A percentile compares a stretch with the other conserved stretches of the same genome.
Conservation (phyloP, 164 flowering plant genomes). For the Stephania japonica region DNA sequence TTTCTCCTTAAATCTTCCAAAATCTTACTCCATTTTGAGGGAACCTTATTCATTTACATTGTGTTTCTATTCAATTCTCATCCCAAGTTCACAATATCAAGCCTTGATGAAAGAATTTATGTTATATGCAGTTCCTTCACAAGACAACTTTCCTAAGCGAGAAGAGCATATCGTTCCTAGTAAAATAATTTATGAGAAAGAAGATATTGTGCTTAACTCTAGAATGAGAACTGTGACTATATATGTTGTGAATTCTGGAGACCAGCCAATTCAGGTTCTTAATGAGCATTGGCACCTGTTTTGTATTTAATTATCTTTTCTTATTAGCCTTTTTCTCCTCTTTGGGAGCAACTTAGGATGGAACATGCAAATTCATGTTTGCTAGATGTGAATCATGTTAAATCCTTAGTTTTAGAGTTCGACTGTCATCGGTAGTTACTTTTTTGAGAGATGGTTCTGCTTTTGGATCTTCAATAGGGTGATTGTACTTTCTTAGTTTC, state of each 20-base stretch:
- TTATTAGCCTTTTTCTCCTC: not conserved
- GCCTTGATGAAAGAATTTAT: conserved; percentile 14
- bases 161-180: conserved; percentile 59
- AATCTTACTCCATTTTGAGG: not conserved
- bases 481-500: no score
- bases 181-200: conserved; percentile 38
- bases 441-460: no score
- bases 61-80: not conserved
- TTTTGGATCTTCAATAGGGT: no score
- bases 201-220: conserved; percentile 43
- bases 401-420: not conserved
- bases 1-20: not conserved
- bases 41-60: no score
- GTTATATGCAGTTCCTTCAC: conserved; percentile 75
- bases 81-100: no score
- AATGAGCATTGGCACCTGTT: not conserved
- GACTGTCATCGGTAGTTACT: no score
- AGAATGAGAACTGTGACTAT: conserved; percentile 64
- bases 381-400: not conserved
- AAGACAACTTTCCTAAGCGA: conserved; percentile 50
- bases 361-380: not conserved
- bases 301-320: not conserved
- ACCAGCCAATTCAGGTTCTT: conserved; percentile 89
- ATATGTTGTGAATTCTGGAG: conserved; percentile 62
- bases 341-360: not conserved